phyloP scores from a whole-genome alignment of 257 asterid species.

The Solanum pinnatisectum region DNA sequence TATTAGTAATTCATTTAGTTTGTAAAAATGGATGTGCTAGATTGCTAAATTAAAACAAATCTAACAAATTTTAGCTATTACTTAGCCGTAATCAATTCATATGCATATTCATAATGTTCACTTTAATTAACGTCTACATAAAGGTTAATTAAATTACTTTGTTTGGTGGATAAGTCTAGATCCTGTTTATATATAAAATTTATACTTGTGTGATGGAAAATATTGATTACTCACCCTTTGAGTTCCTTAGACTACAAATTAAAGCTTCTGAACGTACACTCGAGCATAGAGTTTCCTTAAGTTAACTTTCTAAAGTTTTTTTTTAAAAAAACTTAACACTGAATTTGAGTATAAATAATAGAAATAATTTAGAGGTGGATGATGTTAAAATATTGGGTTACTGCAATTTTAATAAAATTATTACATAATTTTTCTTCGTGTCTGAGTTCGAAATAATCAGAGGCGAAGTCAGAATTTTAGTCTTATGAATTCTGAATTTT shows the following conservation, averaged over 20 bases:
- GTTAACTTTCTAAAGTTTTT: background rate
- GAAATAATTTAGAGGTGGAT: background rate
- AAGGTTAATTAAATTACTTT: background rate
- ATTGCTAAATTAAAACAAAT: background rate
- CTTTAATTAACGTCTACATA: background rate
- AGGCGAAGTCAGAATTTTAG: no score
- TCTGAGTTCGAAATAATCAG: background rate
- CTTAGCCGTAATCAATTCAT: background rate
- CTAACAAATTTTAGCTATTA: background rate
- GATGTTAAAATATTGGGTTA: background rate
- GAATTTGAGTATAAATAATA: background rate
- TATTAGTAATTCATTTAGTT: background rate
- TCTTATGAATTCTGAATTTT: no score
- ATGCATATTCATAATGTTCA: background rate
- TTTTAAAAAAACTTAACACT: background rate
- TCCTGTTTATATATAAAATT: background rate
- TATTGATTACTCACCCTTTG: background rate
- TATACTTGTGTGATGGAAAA: background rate
- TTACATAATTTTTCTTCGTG: background rate
- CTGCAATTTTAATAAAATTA: background rate
- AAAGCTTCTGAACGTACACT: background rate
- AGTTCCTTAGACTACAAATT: background rate
- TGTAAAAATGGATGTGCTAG: background rate
- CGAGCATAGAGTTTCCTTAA: background rate
- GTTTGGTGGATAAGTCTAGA: background rate